Evolutionary conservation across 2,329 filamentous ascomycete genomes (phyloP).

Genomic region (Aspergillus sp.): DNA sequence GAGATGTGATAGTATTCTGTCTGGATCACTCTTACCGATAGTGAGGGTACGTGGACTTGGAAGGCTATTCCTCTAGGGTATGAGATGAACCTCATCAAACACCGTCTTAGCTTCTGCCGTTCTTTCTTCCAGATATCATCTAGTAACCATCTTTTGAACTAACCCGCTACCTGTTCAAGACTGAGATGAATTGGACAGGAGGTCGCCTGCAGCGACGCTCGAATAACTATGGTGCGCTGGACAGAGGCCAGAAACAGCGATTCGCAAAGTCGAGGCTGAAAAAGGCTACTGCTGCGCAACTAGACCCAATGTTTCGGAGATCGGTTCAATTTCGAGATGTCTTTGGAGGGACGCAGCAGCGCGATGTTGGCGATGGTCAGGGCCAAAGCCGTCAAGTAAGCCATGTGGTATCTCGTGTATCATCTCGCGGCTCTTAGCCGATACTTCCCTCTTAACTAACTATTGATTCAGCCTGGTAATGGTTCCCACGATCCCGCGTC

Average conservation of each 20-base stretch:
- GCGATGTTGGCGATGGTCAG: not conserved
- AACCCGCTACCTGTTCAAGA: too few species aligned
- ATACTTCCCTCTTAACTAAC: too few species aligned
- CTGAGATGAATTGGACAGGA: conserved; percentile 39
- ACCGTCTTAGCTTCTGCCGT: not conserved
- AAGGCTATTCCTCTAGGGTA: too few species aligned
- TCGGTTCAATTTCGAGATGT: conserved; percentile 2
- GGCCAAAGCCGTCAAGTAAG: not conserved
- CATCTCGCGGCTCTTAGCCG: too few species aligned
- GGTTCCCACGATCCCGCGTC: not conserved
- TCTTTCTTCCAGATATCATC: not conserved
- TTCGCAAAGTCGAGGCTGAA: conserved; percentile 25
- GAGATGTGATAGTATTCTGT: too few species aligned
- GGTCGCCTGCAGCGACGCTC: conserved; percentile 36
- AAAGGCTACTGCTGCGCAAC: conserved; percentile 7
- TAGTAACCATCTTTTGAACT: too few species aligned
- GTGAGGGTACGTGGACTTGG: too few species aligned
- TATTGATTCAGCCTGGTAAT: not conserved
- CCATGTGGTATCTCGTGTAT: too few species aligned
- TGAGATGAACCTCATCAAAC: too few species aligned
- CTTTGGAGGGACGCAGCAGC: not conserved
- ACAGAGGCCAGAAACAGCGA: conserved; percentile 24
- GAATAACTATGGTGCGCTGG: conserved; percentile 9
- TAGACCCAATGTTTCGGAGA: conserved; percentile 9
- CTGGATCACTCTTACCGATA: too few species aligned